Conservation (phyloP, 352 stramenopile genomes). For the Globisporangium yorkense region DNA sequence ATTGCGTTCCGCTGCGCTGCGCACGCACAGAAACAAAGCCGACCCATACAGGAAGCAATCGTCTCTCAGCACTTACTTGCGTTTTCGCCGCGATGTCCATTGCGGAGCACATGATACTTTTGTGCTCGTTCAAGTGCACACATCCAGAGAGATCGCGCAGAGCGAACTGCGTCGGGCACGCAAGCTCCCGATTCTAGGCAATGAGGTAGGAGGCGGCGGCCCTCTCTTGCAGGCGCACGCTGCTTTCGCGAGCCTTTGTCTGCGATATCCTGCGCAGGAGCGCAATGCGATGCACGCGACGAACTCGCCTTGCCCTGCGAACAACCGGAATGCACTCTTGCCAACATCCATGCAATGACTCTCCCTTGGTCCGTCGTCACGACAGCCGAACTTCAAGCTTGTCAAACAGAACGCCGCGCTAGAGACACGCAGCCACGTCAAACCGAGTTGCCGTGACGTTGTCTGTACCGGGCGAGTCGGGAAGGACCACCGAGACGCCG, state of each 20-base stretch:
- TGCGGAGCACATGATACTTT: not conserved
- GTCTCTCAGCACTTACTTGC: not conserved
- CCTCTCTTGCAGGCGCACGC: too few species aligned
- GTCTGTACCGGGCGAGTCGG: not conserved
- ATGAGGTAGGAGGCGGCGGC: too few species aligned
- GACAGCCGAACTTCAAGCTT: not conserved
- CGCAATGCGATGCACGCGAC: too few species aligned
- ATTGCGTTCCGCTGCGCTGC: not conserved
- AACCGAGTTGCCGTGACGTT: not conserved
- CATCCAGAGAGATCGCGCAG: not conserved
- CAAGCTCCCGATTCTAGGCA: too few species aligned
- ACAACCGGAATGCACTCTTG: too few species aligned
- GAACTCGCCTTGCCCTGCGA: too few species aligned
- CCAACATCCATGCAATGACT: too few species aligned
- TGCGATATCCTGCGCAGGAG: too few species aligned
- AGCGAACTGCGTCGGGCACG: too few species aligned
- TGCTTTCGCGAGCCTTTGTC: too few species aligned
- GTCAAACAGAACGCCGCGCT: not conserved
- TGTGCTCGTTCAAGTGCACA: not conserved
- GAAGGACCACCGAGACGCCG: not conserved
- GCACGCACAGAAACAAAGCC: not conserved
- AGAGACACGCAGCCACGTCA: not conserved
- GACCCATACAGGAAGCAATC: not conserved
- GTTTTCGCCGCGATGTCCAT: not conserved
- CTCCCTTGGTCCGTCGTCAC: not conserved